A percentile compares a stretch with the other conserved stretches of the same genome.
Conservation (phyloP, 2,329 filamentous ascomycete genomes). For the Exophiala aquamarina region DNA sequence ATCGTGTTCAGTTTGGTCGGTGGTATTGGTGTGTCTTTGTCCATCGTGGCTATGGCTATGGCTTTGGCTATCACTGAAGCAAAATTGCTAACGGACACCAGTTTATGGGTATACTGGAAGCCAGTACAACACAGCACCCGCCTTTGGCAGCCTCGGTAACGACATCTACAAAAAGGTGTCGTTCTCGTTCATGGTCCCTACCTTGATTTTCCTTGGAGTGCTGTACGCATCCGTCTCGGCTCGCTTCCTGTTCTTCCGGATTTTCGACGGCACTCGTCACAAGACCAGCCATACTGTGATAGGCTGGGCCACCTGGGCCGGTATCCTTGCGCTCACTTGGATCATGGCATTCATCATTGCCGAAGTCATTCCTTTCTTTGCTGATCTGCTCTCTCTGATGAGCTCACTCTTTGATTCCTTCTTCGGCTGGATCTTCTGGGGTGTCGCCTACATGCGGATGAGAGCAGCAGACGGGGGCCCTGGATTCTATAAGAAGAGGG, state of each 20-base stretch:
- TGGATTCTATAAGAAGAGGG: slow-evolving; percentile 41
- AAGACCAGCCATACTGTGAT: slow-evolving; percentile 76
- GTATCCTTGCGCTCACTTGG: slow-evolving; percentile 71
- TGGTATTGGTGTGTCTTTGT: slow-evolving; percentile 49
- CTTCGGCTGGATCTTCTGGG: slow-evolving; percentile 84
- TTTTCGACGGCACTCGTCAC: slow-evolving; percentile 78
- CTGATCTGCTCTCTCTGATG: slow-evolving; percentile 60
- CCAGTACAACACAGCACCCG: slow-evolving; percentile 83
- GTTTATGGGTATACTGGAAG: slow-evolving; percentile 69
- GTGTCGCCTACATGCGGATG: slow-evolving; percentile 47
- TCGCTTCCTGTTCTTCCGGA: slow-evolving; percentile 86
- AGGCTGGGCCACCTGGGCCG: slow-evolving; percentile 78
- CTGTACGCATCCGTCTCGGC: slow-evolving; percentile 87
- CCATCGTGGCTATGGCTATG: no score
- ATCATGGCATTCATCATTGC: slow-evolving; percentile 88
- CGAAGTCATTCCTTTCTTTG: slow-evolving; percentile 92
- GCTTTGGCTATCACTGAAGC: background rate
- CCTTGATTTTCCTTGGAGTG: slow-evolving; percentile 86
- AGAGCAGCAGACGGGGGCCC: slow-evolving; percentile 41
- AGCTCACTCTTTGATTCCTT: slow-evolving; percentile 78
- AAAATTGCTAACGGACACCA: background rate
- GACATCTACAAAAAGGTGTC: slow-evolving; percentile 78
- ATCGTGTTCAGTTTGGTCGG: slow-evolving; percentile 84
- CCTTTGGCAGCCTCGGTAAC: slow-evolving; percentile 78
- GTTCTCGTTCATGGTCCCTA: slow-evolving; percentile 95